Base-by-base conservation (phyloP, 2,329 filamentous ascomycete genomes). In the Polychaeton citri region DNA sequence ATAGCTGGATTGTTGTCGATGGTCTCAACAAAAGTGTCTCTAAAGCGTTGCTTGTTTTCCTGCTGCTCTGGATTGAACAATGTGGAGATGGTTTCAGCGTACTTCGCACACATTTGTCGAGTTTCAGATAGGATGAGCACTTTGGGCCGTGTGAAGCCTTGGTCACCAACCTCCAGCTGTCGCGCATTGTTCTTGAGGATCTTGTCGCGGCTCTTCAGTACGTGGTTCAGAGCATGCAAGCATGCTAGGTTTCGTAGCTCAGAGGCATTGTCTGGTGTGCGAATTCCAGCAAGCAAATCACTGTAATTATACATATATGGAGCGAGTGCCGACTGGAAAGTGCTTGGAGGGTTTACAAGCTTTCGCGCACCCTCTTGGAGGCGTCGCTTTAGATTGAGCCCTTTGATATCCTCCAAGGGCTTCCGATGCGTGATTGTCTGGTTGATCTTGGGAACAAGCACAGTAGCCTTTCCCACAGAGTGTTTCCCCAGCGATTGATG, bases 131-230 rank as follows among this genome's bases (percentile, higher is more conserved):
- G 68, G 57, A 96, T 83, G 15, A 98, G 71, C 5, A 95, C 79
- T 55, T 96, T 96, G 6, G 90, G 90, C 4, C 90, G 71, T 0
- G 88, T 95, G 58, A 95, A 98, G 0, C 90, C 90, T 60, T 98
- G 90, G 47, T 98, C 90, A 43, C 86, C 76, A 13, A 86, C 66
- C 46, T 94, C 85, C 4, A 81, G 62, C 24, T 82, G 78, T 44
- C 78, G 83, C 36, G 81, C 74, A 52, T 87, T 96, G 61, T 96
- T 92, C 60, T 94, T 96, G 41, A 96, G 73, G 0, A 96, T 81
- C 19, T 78, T 75, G 52, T 96, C 88, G 45, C 90, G 77, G 2
- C 88, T 95, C 58, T 94, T 95, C 59, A 93, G 78, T 28, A 96
- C 69, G 54, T 96, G 90, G 55, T 96, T 96, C 9, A 96, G 65